Percentiles rank a stretch among this genome's conserved stretches.
Evolutionary conservation across 2,329 filamentous ascomycete species (phyloP).

Genomic region (Penicillium sp.): DNA sequence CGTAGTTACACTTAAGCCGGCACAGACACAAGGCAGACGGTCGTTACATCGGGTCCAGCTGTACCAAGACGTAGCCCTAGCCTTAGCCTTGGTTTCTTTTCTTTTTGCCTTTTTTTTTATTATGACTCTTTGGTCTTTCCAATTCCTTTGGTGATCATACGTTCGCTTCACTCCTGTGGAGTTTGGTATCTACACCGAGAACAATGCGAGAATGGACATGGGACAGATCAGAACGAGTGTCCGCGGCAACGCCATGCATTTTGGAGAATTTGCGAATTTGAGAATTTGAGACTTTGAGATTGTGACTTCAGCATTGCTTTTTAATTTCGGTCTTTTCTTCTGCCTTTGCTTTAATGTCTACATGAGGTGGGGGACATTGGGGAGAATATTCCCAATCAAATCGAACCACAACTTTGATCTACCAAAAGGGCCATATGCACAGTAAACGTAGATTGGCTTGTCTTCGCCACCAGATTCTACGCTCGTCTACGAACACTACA

Average conservation of each 20-base stretch:
- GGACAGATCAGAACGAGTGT: neutral
- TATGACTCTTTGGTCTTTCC: neutral
- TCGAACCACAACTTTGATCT: neutral
- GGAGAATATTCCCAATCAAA: neutral
- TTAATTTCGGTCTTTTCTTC: neutral
- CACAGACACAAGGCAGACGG: too few species aligned
- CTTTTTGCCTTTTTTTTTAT: neutral
- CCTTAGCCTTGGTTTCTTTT: neutral
- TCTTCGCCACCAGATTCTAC: neutral
- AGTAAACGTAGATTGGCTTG: neutral
- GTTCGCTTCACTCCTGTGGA: neutral
- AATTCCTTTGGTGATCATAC: neutral
- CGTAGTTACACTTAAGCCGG: conserved; percentile 62
- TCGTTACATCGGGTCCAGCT: too few species aligned
- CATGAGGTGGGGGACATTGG: neutral
- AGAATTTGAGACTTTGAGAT: neutral
- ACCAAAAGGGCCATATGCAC: neutral
- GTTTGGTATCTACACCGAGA: neutral
- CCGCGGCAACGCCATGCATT: neutral
- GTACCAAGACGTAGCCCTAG: neutral
- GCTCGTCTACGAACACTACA: too few species aligned
- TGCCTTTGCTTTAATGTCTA: neutral
- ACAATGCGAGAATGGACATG: neutral
- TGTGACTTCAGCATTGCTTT: neutral
- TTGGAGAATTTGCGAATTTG: neutral